These are phyloP conservation scores for Fomitopsis palustris DNA, from an alignment of 1,284 basidiomycete species.

Conservation along the genomic window DNA sequence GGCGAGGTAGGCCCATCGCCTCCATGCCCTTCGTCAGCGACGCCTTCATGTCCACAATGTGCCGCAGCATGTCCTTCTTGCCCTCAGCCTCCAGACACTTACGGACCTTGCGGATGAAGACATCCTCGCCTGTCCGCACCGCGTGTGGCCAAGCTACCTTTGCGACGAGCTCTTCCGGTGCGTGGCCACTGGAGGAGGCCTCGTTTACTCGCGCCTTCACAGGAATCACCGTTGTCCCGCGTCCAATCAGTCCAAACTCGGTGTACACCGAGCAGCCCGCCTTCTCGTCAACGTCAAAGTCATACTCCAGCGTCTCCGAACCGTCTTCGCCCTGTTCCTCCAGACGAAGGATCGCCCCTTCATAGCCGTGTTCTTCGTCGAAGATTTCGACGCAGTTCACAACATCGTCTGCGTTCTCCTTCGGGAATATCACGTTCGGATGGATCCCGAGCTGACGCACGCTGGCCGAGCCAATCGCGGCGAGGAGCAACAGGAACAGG, in stretches of 20 bases:
- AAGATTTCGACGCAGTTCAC: no score
- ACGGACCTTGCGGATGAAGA: background rate
- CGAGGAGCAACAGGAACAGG: background rate
- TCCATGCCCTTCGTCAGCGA: background rate
- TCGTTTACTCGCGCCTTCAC: background rate
- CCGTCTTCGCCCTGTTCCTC: background rate
- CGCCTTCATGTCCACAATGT: background rate
- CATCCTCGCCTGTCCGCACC: background rate
- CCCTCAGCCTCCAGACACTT: background rate
- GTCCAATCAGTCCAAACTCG: background rate
- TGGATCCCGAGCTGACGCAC: background rate
- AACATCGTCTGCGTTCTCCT: no score
- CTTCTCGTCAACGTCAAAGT: no score
- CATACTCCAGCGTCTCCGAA: no score
- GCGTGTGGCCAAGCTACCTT: background rate
- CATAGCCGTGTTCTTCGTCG: no score
- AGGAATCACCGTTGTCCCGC: conserved; percentile 7
- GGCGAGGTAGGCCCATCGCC: background rate
- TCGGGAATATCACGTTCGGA: background rate
- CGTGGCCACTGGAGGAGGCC: background rate
- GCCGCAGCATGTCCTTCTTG: background rate
- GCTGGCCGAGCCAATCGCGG: background rate
- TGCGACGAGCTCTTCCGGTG: background rate
- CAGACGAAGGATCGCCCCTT: background rate
- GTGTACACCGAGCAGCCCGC: background rate